Evolutionary conservation across 2,329 filamentous ascomycete genomes (phyloP), one percentile per base, ranked within the genome.

Genomic region (Aspergillus aculeatus): DNA sequence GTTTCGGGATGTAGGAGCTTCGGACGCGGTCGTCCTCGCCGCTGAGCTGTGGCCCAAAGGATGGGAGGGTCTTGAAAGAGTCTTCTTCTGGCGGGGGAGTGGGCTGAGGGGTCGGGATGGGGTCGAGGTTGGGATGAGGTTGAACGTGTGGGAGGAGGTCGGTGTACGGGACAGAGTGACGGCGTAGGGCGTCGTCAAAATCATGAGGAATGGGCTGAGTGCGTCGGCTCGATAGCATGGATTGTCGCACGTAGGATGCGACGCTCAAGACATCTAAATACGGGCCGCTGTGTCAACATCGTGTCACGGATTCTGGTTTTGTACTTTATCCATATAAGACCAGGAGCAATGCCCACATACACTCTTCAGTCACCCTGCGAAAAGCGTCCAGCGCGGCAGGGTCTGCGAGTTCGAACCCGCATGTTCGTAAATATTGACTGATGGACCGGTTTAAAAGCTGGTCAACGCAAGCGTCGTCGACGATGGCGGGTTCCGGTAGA

Each of bases 341-440:
- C 21, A 16, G 50, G 32, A 35, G 32, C 24, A 38, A 52, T 9
- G 16, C 19, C 49, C 64, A 70, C 83, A 67, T 83, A 86, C 84
- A 87, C 71, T 86, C 83, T 73, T 88, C 84, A 23, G 82, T 78
- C 47, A 82, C 75, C 58, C 77, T 78, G 56, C 82, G 76, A 62
- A 88, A 82, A 65, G 79, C 78, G 66, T 87, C 83, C 63, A 88
- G 68, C 47, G 84, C 86, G 24, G 80, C 77, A 10, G 84, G 80
- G 56, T 80, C 79, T 24, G 83, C 83, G 58, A 79, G 70, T 32
- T 84, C 82, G 67, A 86, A 87, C 3, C 85, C 85, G 23, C 77
- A 77, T 58, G 80, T 75, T 55, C 74, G 77, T 64, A 85, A 77
- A 58, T 80, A 77, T 54, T 81, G 77, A 24, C 80, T 78, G 63